Conservation (phyloP, 1,139 yeast species). For the Candida sanyaensis region DNA sequence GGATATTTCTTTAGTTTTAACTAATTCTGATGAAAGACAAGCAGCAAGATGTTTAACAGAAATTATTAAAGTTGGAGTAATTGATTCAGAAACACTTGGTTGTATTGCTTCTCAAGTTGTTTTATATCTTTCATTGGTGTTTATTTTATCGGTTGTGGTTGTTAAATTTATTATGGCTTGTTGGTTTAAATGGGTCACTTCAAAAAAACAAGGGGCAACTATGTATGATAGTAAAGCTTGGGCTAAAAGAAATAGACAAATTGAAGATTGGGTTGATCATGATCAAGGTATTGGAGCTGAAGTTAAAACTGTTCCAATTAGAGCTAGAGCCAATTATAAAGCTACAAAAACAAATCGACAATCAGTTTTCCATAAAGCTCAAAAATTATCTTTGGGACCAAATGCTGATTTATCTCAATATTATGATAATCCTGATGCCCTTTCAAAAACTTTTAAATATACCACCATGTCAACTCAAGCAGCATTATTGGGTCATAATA, state of each 20-base stretch:
- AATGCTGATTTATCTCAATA: constrained; percentile 41
- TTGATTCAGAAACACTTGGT: constrained; percentile 92
- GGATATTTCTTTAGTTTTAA: constrained; percentile 77
- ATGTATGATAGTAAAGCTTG: constrained; percentile 50
- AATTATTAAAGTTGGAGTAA: constrained; percentile 81
- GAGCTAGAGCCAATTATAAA: constrained; percentile 52
- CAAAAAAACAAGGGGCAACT: constrained; percentile 80
- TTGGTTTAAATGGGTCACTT: constrained; percentile 81
- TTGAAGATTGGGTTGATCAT: constrained; percentile 78
- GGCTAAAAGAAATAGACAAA: constrained; percentile 55
- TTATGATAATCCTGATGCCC: constrained; percentile 35
- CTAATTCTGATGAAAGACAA: constrained; percentile 67
- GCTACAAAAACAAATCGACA: constrained; percentile 44
- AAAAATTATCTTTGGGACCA: constrained; percentile 42
- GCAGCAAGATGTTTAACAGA: constrained; percentile 86
- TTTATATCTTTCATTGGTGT: constrained; percentile 74
- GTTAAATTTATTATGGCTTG: constrained; percentile 83
- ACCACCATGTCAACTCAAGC: constrained; percentile 62
- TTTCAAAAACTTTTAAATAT: constrained; percentile 47
- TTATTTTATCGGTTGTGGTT: constrained; percentile 78
- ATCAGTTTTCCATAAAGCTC: constrained; percentile 42
- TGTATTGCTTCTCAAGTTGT: constrained; percentile 91
- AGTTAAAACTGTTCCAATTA: constrained; percentile 52
- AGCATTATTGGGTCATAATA: constrained; percentile 34
- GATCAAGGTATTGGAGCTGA: constrained; percentile 54